Conservation (phyloP, 805 yeast species). For the Diddensiella santjacobensis region DNA sequence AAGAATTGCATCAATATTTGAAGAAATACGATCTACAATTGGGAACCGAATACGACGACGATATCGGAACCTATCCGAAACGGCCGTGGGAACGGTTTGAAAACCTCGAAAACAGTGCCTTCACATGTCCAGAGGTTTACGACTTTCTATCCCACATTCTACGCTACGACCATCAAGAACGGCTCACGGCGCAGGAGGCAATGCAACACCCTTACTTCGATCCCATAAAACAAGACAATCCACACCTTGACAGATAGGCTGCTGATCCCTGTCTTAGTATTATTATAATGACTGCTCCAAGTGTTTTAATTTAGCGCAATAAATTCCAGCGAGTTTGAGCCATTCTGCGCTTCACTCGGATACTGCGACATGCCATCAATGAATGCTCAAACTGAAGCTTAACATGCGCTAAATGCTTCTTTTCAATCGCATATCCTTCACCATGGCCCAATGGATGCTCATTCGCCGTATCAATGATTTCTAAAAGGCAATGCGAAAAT, state of each 20-base stretch:
- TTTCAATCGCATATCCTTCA: not conserved
- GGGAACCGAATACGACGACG: constrained; percentile 81
- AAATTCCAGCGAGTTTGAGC: not conserved
- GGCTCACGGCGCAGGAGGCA: constrained; percentile 86
- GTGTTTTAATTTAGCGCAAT: not conserved
- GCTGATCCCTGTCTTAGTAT: not conserved
- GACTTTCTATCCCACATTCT: constrained; percentile 73
- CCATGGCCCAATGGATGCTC: not conserved
- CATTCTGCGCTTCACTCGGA: not conserved
- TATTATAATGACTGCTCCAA: constrained; percentile 1
- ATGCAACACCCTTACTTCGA: constrained; percentile 71
- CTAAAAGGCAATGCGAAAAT: not conserved
- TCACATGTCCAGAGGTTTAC: constrained; percentile 66
- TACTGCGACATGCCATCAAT: not conserved
- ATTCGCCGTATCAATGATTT: not conserved
- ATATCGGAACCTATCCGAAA: constrained; percentile 68
- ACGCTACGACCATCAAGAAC: constrained; percentile 80
- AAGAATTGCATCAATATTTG: constrained; percentile 63
- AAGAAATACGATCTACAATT: constrained; percentile 65
- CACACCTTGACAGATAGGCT: not conserved
- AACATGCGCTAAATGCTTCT: not conserved
- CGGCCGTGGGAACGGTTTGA: constrained; percentile 82
- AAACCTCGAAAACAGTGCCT: constrained; percentile 62
- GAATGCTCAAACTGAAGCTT: not conserved
- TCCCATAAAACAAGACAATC: constrained; percentile 20